Conservation (phyloP, 352 stramenopile species). For the Pythium monospermum region DNA sequence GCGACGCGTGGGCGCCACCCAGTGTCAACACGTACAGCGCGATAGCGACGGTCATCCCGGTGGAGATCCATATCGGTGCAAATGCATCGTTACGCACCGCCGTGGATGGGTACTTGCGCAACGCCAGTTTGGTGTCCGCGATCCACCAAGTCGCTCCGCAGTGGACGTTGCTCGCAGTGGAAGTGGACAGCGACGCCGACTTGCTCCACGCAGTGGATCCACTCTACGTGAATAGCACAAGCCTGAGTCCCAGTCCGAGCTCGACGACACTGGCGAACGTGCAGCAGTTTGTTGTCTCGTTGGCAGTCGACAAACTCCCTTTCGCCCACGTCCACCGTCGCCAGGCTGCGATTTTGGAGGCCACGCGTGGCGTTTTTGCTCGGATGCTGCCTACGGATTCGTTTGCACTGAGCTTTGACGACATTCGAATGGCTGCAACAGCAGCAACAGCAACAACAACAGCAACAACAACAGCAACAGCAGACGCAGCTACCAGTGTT, state of each 20-base stretch:
- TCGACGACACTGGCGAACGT: not conserved
- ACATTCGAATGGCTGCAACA: not conserved
- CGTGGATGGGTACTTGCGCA: slow-evolving; percentile 21
- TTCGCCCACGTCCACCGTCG: slow-evolving; percentile 2
- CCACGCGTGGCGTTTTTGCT: not conserved
- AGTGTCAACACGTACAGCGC: not conserved
- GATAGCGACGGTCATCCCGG: slow-evolving; percentile 4
- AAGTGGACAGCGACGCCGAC: slow-evolving; percentile 11
- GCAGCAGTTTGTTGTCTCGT: slow-evolving; percentile 2
- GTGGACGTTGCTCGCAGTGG: slow-evolving; percentile 21
- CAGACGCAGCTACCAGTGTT: too few species aligned
- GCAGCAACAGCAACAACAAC: not conserved
- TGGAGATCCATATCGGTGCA: slow-evolving; percentile 25
- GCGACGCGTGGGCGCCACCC: not conserved
- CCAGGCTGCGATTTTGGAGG: slow-evolving; percentile 13
- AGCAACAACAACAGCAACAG: too few species aligned
- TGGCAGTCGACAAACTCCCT: slow-evolving; percentile 1
- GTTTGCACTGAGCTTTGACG: not conserved
- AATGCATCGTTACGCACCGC: slow-evolving; percentile 4
- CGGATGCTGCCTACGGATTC: not conserved
- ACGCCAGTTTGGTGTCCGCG: slow-evolving; percentile 10
- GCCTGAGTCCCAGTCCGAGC: not conserved
- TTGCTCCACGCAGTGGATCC: not conserved
- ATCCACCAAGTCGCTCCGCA: slow-evolving; percentile 20
- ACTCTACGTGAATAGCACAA: too few species aligned